Base-by-base conservation (phyloP, 208 protist species). In the Herpetomonas tarakana region DNA sequence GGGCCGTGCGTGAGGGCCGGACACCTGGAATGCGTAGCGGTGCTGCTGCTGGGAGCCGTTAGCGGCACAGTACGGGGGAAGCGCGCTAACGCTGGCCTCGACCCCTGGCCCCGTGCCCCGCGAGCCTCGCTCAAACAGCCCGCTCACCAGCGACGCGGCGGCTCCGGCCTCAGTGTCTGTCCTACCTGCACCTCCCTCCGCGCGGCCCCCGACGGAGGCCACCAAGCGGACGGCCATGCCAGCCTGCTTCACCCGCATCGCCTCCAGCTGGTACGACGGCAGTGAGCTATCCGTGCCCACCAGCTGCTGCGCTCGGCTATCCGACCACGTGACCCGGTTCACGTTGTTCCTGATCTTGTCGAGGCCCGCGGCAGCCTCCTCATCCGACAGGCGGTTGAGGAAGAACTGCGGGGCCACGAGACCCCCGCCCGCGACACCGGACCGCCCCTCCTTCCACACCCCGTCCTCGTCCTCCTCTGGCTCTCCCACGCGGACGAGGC, bases 301-400 rank as follows among this genome's bases (percentile, higher is more conserved):
- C 19, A 21, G 30, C 4, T 41, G 56, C 24, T 6, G 44, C 21
- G n/a, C 19, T 12, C 21, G 44, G 12, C 28, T 52, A 21, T 2
- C 38, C 3, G 41, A 49, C n/a, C n/a, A n/a, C n/a, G n/a, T n/a
- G n/a, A n/a, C n/a, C n/a, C n/a, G n/a, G 9, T 6, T 41, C 35
- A 18, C 35, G 9, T 41, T 41, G 6, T 6, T 41, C 14, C 35
- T 6, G 11, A 51, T 6, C 7, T 19, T 7, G 28, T 55, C 50
- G 9, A 39, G 27, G 26, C 51, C 46, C 9, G 19, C 38, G 2
- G 26, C 41, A 9, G 7, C 39, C n/a, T 52, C 30, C 19, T 68
- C 56, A 24, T 76, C 70, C 19, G 69, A 72, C 46, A 81, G 66
- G 27, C 74, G 62, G 29, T 81, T 81, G 14, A 76, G 55, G 14